A percentile compares a stretch with the other conserved stretches of the same genome.
Conservation (phyloP, 768 basidiomycete genomes). For the Cantharellus cinnabarinus region DNA sequence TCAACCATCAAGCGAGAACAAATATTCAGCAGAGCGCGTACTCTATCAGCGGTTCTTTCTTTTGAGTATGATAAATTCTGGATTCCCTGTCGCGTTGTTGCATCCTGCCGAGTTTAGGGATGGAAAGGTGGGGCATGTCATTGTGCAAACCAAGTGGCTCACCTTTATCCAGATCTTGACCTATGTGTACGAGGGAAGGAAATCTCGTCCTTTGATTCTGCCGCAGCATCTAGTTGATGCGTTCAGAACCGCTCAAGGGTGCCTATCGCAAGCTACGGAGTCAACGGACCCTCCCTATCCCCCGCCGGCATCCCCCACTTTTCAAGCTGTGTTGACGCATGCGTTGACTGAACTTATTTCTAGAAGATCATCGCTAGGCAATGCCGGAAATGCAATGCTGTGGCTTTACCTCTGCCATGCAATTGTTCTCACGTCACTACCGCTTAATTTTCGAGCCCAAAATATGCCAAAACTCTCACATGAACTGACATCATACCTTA, state of each 20-base stretch:
- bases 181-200: constrained; percentile 26
- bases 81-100: constrained; percentile 31
- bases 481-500: no score
- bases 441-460: no score
- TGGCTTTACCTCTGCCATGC: no score
- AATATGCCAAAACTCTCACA: no score
- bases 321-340: neutral
- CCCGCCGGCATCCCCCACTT: neutral
- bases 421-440: no score
- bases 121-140: constrained; percentile 28
- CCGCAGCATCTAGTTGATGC: constrained; percentile 14
- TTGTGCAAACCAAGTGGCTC: neutral
- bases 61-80: constrained; percentile 27
- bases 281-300: constrained; percentile 7
- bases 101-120: constrained; percentile 38
- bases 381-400: no score
- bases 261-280: neutral
- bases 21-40: neutral
- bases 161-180: constrained; percentile 29
- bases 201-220: neutral
- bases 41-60: constrained; percentile 29
- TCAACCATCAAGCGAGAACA: constrained; percentile 3
- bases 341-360: constrained; percentile 8
- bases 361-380: neutral
- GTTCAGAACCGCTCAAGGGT: neutral